Evolutionary conservation across 192 early-diverging fungal genomes (phyloP).

Genomic region (Umbelopsis isabellina): DNA sequence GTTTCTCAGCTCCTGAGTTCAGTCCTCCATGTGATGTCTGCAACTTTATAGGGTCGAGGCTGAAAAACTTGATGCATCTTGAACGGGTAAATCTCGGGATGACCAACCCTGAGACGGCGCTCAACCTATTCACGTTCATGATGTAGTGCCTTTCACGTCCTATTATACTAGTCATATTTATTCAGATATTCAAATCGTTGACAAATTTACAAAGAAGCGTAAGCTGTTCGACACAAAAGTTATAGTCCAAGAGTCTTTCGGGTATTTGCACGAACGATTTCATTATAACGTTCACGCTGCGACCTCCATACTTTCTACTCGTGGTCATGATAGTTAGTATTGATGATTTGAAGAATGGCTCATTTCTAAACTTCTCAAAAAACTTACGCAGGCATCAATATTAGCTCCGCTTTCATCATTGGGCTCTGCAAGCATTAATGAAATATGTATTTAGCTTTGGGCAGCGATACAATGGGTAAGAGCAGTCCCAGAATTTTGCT

Average conservation of each 20-base stretch:
- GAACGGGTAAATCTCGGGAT: too few relatives aligned
- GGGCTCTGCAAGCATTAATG: conserved; percentile 62
- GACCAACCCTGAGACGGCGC: too few relatives aligned
- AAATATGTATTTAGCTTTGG: neutral
- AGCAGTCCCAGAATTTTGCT: conserved; percentile 1
- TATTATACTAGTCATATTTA: too few relatives aligned
- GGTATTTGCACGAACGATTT: conserved; percentile 78
- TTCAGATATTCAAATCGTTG: too few relatives aligned
- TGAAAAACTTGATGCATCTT: too few relatives aligned
- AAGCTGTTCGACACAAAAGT: neutral
- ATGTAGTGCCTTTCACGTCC: too few relatives aligned
- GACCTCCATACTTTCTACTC: conserved; percentile 87
- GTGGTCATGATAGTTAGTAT: neutral
- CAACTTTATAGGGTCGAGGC: too few relatives aligned
- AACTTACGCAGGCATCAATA: conserved; percentile 90
- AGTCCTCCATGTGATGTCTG: too few relatives aligned
- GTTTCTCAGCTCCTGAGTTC: too few relatives aligned
- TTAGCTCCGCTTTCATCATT: conserved; percentile 99
- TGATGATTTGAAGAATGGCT: neutral
- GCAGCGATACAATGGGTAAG: neutral
- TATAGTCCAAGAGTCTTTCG: conserved; percentile 79
- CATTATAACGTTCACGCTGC: conserved; percentile 82
- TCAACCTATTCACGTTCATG: too few relatives aligned
- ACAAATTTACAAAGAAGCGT: too few relatives aligned
- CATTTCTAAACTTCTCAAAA: neutral